These are phyloP conservation scores for Boletales sp. DNA, from an alignment of 768 basidiomycete genomes.

Conservation along the genomic window DNA sequence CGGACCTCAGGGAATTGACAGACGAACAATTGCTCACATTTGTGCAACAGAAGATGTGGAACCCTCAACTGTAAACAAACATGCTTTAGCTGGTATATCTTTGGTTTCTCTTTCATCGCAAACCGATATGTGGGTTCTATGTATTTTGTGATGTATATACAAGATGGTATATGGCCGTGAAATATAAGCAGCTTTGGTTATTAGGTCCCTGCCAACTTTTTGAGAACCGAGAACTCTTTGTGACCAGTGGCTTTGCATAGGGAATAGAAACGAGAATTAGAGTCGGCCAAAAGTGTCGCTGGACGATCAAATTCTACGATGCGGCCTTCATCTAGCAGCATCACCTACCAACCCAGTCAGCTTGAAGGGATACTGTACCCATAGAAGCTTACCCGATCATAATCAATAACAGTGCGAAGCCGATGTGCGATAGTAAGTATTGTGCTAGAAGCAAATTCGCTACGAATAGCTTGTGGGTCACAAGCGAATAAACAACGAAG, in stretches of 20 bases:
- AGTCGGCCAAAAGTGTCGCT: conserved; percentile 48
- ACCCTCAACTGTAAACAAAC: conserved; percentile 36
- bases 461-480: conserved; percentile 22
- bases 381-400: conserved; percentile 59
- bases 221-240: conserved; percentile 65
- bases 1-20: conserved; percentile 50
- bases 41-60: conserved; percentile 72
- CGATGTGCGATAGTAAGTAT: conserved; percentile 84
- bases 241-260: conserved; percentile 75
- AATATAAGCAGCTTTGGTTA: background rate
- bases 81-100: background rate
- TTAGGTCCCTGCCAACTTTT: conserved; percentile 53
- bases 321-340: conserved; percentile 74
- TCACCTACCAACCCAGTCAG: conserved; percentile 44
- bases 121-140: too few relatives aligned
- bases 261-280: conserved; percentile 58
- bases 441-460: conserved; percentile 77
- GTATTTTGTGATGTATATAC: conserved; percentile 8
- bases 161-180: background rate
- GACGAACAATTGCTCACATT: conserved; percentile 54
- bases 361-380: conserved; percentile 2
- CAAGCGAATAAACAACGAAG: background rate
- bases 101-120: background rate
- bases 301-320: conserved; percentile 79
- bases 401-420: conserved; percentile 77